Evolutionary conservation across 495 filamentous ascomycete genomes (phyloP), one percentile per base, ranked within the genome.

Genomic region (Cercophora sp.): DNA sequence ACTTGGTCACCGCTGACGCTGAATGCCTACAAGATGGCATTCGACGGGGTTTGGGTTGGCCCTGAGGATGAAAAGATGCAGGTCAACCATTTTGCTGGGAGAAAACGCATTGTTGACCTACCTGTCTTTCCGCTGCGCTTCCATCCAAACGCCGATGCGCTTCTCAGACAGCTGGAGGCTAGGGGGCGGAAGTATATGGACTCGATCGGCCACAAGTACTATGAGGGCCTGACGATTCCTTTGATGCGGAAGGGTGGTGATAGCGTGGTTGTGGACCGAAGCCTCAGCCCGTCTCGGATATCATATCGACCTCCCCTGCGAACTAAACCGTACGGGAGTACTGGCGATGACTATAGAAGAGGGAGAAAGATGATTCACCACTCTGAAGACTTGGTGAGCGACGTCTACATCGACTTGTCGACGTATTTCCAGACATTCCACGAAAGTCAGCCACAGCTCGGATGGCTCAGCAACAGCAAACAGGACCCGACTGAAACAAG

Each of bases 1-100:
- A 46, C 31, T 11, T 60, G 57, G 51, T 58, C 62, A 16, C 52
- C 59, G 6, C 37, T 70, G 4, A 44, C 27, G 8, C 34, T 73
- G 9, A 57, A 69, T 25, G 59, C 64, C 44, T 59, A 65, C 27
- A 59, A 60, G 15, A 63, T 73, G 36, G 64, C 62, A 29, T 72
- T 61, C 37, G 67, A 75, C 45, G 70, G 72, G 2, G 64, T 51
- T 8, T 42, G 56, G n/a, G 52, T 70, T 10, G 73, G 70, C 0
- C 63, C 73, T 8, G 52, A 68, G 16, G 48, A 63, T 15, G 37
- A 46, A 11, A 48, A 19, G 8, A 51, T 70, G 22, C 39, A 36
- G 8, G 57, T 76, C 34, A 26, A 54, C 8, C 50, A 54, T 9
- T 76, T 60, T 56, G 59, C 69, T 4, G 70, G 69, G 1, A 55